A percentile compares a stretch with the other conserved stretches of the same genome.
Evolutionary conservation across 164 flowering plant species (phyloP).

Genomic region (Chloranthus sessilifolius): DNA sequence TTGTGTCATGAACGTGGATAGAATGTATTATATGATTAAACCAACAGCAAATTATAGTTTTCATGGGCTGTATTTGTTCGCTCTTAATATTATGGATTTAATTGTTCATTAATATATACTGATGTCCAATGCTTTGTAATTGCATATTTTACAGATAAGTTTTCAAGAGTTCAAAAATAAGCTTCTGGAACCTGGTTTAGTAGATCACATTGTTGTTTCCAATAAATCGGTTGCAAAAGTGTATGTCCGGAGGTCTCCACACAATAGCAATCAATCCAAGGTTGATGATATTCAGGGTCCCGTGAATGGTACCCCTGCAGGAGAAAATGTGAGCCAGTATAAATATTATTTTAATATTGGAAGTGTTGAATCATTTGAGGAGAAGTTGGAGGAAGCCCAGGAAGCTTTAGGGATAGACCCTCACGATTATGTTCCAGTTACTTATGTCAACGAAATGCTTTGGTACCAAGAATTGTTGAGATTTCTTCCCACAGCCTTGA

Average conservation of each 20-base stretch:
- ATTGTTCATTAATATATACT: too few species aligned
- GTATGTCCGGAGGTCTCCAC: conserved; percentile 51
- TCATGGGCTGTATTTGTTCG: too few species aligned
- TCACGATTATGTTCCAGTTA: conserved; percentile 86
- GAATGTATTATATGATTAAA: too few species aligned
- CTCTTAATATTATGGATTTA: too few species aligned
- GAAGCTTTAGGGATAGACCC: conserved; percentile 73
- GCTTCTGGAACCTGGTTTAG: conserved; percentile 85
- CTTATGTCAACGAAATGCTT: conserved; percentile 63
- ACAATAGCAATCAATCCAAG: conserved; percentile 24
- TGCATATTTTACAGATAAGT: conserved; percentile 64
- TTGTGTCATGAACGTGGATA: too few species aligned
- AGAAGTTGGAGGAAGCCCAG: conserved; percentile 95
- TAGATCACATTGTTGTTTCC: conserved; percentile 77
- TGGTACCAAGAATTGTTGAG: conserved; percentile 83
- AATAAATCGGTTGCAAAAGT: conserved; percentile 90
- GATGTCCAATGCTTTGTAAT: too few species aligned
- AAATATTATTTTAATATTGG: conserved; percentile 86
- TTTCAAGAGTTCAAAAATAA: conserved; percentile 90
- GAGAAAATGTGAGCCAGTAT: conserved; percentile 47
- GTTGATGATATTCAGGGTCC: conserved; percentile 45
- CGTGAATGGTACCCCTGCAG: conserved; percentile 23
- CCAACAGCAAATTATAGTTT: too few species aligned
- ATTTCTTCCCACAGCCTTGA: conserved; percentile 67
- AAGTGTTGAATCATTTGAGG: conserved; percentile 91